Base-by-base conservation (phyloP, 257 asterid species). In the Primulina eburnea region DNA sequence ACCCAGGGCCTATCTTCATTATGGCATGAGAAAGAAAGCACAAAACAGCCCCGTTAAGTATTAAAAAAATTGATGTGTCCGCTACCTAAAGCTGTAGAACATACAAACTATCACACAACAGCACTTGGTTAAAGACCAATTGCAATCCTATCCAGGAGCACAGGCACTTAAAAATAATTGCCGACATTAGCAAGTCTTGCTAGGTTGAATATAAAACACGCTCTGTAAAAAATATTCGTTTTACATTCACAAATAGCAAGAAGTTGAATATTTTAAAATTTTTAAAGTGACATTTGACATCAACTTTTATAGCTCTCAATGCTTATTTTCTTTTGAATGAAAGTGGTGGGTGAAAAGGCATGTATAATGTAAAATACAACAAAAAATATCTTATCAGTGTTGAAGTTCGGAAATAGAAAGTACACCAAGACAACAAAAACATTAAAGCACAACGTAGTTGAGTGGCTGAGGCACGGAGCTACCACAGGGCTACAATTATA, bases 1-100 rank as follows among this genome's bases (percentile, higher is more conserved):
- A 88, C 74, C 96, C 97, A 76, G 98, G 94, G 63, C 99, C 99
- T 85, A 89, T 84, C 99, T 94, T 79, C 79, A 81, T 20, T 60
- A n/a, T 71, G 72, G 68, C 72, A 83, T n/a, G 72, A 66, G 43
- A 57, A 67, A 58, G 67, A 60, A 37, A 50, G 59, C 62, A 81
- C 56, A 65, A 28, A 53, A 65, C 33, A 8, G 35, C 43, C 6
- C 58, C 63, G 52, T 63, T 55, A 55, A 37, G 68, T 64, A 69
- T 21, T 38, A 65, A 64, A 62, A 38, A 38, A 35, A 38, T 61
- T 67, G 32, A 69, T 26, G 62, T 38, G 16, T 38, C 16, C 18
- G 20, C 67, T 57, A 56, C 37, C 60, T 24, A 55, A 40, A 60
- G 29, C 59, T 61, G 60, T 53, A 28, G 53, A 43, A 68, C 4